Base-by-base conservation (phyloP, 2,329 filamentous ascomycete genomes). In the Colletotrichum viniferum region DNA sequence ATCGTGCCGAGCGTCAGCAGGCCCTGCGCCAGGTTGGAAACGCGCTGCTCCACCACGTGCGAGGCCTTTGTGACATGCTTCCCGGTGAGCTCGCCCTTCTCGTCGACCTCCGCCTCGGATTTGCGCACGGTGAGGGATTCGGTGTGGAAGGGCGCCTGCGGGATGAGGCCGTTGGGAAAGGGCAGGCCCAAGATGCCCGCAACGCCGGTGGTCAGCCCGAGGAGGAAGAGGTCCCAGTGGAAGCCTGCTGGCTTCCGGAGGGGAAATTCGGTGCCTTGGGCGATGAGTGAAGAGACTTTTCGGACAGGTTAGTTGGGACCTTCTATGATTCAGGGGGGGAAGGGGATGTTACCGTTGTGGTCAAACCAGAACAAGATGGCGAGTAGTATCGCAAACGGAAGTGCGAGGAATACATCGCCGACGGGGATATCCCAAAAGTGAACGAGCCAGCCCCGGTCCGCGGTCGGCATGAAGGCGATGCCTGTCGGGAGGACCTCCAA, bases 361-460 rank as follows among this genome's bases (percentile, higher is more conserved):
- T 97, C 95, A 82, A 97, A 97, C 86, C 94, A 97, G 82, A 98
- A 98, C 6, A 98, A 85, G 26, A 97, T 92, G 0, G 95, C 98
- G 18, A 98, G 87, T 2, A 98, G 87, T 38, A 97, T 81, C 1
- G 95, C 95, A 85, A 98, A 98, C 0, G 96, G 96, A n/a, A 97
- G 90, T 2, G 96, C 95, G 58, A 96, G 87, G 81, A 98, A 98
- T 8, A 97, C 88, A 72, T 97, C 93, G 1, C 88, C 89, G 7
- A 94, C 91, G 61, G 86, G 87, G 69, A 97, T 88, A 78, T 96
- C 89, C 95, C 95, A 97, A 80, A 98, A 96, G 77, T 92, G 88
- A 30, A 98, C 91, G 69, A 97, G 88, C 95, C 95, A 98, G 60
- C 87, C 86, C 55, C 95, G 89, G 74, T 93, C 92, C 0, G 85